Percentiles rank a stretch among this genome's conserved stretches.
Evolutionary conservation across 1,284 basidiomycete species (phyloP).

Genomic region (Sporisorium iseilematis-ciliati): DNA sequence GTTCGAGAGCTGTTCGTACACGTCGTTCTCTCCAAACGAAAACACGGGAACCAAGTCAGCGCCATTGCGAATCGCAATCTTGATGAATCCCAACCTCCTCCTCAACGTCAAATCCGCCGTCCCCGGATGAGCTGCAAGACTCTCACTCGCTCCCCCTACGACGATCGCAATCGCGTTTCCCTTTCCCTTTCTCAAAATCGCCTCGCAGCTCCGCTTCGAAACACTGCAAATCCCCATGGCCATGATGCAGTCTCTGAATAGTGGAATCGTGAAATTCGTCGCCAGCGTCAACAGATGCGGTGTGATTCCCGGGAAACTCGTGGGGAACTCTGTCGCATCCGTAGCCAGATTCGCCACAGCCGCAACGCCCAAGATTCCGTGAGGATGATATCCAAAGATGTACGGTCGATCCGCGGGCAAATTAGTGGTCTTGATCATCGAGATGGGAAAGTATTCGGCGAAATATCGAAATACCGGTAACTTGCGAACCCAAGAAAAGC

Average conservation of each 20-base stretch:
- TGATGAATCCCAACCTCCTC: conserved; percentile 86
- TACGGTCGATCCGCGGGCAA: conserved; percentile 91
- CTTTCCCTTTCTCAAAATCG: conserved; percentile 77
- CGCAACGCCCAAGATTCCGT: conserved; percentile 73
- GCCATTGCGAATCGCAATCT: conserved; percentile 92
- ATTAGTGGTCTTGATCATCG: conserved; percentile 73
- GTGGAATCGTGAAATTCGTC: conserved; percentile 86
- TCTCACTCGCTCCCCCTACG: conserved; percentile 95
- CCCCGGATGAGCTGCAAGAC: conserved; percentile 90
- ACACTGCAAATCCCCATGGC: conserved; percentile 88
- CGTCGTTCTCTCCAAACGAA: conserved; percentile 97
- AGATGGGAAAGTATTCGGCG: conserved; percentile 89
- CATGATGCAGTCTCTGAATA: conserved; percentile 88
- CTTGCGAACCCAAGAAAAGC: conserved; percentile 82
- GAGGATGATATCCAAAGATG: conserved; percentile 78
- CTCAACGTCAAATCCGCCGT: conserved; percentile 91
- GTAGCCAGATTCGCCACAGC: conserved; percentile 93
- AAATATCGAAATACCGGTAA: conserved; percentile 83
- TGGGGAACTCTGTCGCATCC: conserved; percentile 93
- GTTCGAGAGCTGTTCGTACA: conserved; percentile 95
- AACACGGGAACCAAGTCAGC: conserved; percentile 65
- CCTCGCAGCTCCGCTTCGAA: conserved; percentile 87
- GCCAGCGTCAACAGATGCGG: conserved; percentile 92
- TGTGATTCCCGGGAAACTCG: conserved; percentile 87
- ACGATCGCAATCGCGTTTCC: conserved; percentile 88